Conservation (phyloP, 257 asterid genomes). For the Haberlea rhodopensis region DNA sequence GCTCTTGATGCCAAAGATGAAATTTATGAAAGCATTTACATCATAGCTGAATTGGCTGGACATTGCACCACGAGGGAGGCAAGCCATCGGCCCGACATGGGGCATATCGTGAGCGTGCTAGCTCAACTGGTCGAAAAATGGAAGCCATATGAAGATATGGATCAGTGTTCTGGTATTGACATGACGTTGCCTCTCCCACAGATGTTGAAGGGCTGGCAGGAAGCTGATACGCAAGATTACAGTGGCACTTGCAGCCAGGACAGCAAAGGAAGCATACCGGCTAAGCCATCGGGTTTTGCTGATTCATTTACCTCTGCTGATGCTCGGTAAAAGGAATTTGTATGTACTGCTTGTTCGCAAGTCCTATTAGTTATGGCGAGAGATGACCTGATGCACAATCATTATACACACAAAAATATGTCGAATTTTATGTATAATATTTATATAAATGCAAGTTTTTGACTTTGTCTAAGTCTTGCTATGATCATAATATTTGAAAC, state of each 20-base stretch:
- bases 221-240: conserved; percentile 34
- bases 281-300: conserved; percentile 59
- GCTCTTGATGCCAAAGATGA: conserved; percentile 50
- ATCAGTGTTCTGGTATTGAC: conserved; percentile 35
- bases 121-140: conserved; percentile 52
- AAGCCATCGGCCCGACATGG: conserved; percentile 76
- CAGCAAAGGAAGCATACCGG: conserved; percentile 62
- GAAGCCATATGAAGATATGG: conserved; percentile 53
- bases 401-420: no score
- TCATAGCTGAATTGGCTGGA: conserved; percentile 58
- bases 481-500: background rate
- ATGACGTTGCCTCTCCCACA: conserved; percentile 47
- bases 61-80: conserved; percentile 81
- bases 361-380: background rate
- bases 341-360: background rate
- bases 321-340: conserved; percentile 43
- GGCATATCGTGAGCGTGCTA: conserved; percentile 59
- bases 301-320: conserved; percentile 62
- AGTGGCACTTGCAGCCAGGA: conserved; percentile 47
- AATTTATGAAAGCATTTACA: conserved; percentile 39
- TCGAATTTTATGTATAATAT: background rate
- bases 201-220: conserved; percentile 70
- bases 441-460: background rate
- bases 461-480: background rate
- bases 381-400: background rate